phyloP scores from a whole-genome alignment of 352 stramenopile genomes.

The Phytophthora rubi region DNA sequence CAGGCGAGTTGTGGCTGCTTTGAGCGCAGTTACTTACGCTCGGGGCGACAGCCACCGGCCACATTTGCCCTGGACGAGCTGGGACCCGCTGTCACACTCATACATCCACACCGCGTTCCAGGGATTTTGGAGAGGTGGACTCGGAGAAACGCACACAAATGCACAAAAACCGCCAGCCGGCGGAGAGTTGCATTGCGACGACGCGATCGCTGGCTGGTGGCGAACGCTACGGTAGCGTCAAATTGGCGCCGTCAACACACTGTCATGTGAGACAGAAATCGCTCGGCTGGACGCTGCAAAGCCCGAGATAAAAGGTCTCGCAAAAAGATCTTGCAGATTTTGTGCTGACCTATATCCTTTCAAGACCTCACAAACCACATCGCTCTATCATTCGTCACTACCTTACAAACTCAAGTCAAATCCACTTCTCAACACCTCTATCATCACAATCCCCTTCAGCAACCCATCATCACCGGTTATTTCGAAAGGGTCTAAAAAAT shows the following conservation, averaged over 20 bases:
- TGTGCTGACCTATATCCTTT: constrained; percentile 13
- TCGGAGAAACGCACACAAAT: constrained; percentile 21
- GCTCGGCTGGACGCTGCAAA: not conserved
- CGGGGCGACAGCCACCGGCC: constrained; percentile 2
- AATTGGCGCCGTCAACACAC: not conserved
- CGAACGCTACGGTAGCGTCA: not conserved
- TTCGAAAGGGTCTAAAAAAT: constrained; percentile 17
- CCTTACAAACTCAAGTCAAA: not conserved
- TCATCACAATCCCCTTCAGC: not conserved
- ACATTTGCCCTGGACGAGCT: constrained; percentile 5
- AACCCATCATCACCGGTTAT: constrained; percentile 3
- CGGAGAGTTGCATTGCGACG: not conserved
- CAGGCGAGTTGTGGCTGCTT: constrained; percentile 10
- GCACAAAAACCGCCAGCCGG: constrained; percentile 4
- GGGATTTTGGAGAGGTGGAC: constrained; percentile 2
- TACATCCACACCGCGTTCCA: constrained; percentile 16
- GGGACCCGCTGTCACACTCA: constrained; percentile 3
- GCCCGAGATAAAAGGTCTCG: not conserved
- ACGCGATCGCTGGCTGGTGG: not conserved
- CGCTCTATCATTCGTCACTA: constrained; percentile 5
- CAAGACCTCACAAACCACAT: constrained; percentile 11
- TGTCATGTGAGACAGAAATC: not conserved
- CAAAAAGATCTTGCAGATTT: not conserved
- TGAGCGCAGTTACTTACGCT: constrained; percentile 22
- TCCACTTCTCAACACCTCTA: not conserved